Percentiles rank a stretch among this genome's conserved stretches.
phyloP scores from a whole-genome alignment of 176 grass and related monocot genomes.

The Oryza officinalis region DNA sequence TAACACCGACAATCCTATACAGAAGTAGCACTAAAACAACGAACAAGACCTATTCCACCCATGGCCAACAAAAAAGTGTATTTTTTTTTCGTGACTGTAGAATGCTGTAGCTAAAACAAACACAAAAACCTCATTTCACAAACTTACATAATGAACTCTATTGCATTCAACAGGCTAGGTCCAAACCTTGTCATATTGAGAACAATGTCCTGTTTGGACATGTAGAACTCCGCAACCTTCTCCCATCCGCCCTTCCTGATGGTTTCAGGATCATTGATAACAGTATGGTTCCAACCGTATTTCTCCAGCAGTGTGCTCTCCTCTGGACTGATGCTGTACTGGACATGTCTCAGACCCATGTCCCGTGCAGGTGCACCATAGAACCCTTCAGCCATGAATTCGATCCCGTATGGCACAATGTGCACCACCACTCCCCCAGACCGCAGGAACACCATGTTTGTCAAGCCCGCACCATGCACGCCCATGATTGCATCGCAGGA shows the following conservation, averaged over 20 bases:
- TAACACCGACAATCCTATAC: constrained; percentile 34
- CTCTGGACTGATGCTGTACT: constrained; percentile 51
- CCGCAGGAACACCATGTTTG: constrained; percentile 76
- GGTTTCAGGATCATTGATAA: constrained; percentile 61
- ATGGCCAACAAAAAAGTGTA: background rate
- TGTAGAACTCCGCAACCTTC: constrained; percentile 55
- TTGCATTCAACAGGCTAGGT: constrained; percentile 44
- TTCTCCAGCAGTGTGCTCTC: constrained; percentile 76
- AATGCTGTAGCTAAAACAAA: constrained; percentile 3
- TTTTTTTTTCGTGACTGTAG: constrained; percentile 23
- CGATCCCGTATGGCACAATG: constrained; percentile 68
- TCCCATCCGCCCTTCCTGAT: constrained; percentile 55
- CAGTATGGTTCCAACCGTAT: constrained; percentile 54
- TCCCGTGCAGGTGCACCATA: constrained; percentile 48
- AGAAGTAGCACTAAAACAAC: constrained; percentile 14
- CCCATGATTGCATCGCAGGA: constrained; percentile 72
- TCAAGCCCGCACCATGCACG: constrained; percentile 65
- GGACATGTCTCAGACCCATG: constrained; percentile 60
- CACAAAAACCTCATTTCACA: background rate
- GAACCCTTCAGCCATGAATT: constrained; percentile 47
- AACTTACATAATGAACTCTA: constrained; percentile 54
- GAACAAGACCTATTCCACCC: constrained; percentile 4
- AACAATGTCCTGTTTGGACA: constrained; percentile 61
- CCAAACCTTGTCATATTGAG: constrained; percentile 75
- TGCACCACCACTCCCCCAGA: constrained; percentile 54